Percentiles rank a stretch among this genome's conserved stretches.
phyloP scores from a whole-genome alignment of 176 grass and related monocot species.

The Cocos nucifera region DNA sequence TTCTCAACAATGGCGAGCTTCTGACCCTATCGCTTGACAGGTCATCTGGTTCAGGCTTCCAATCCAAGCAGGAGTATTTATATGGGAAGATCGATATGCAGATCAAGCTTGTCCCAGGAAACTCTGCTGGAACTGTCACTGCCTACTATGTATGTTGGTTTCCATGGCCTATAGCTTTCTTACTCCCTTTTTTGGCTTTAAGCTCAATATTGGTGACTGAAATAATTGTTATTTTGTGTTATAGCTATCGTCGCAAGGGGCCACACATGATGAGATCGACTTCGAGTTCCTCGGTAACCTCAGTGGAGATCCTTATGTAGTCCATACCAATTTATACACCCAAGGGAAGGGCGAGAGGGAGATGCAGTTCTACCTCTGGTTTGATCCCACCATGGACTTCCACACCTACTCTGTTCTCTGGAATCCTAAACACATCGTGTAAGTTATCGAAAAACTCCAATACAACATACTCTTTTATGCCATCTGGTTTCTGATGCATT shows the following conservation, averaged over 20 bases:
- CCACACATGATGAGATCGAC: slow-evolving; percentile 13
- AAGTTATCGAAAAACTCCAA: background rate
- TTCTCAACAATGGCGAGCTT: slow-evolving; percentile 6
- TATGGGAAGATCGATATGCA: slow-evolving; percentile 5
- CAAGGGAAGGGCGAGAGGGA: slow-evolving; percentile 12
- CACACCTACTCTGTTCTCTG: slow-evolving; percentile 12
- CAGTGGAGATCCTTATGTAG: slow-evolving; percentile 10
- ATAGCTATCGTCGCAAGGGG: slow-evolving; percentile 9
- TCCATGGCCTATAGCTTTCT: background rate
- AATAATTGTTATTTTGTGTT: background rate
- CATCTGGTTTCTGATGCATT: too few species aligned
- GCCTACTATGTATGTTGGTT: background rate
- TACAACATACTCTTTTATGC: too few species aligned
- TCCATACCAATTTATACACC: slow-evolving; percentile 14
- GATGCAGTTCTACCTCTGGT: slow-evolving; percentile 17
- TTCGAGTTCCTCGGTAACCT: slow-evolving; percentile 15
- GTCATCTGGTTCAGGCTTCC: background rate
- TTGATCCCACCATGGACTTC: slow-evolving; percentile 16
- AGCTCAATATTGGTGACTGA: too few species aligned
- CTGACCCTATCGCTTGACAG: slow-evolving; percentile 9
- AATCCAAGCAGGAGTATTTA: slow-evolving; percentile 5
- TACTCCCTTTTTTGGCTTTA: background rate
- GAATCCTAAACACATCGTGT: slow-evolving; percentile 5
- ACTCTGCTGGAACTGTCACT: slow-evolving; percentile 7
- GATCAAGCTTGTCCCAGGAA: slow-evolving; percentile 1